phyloP scores from a whole-genome alignment of 257 asterid species.

The Solanum chaucha region DNA sequence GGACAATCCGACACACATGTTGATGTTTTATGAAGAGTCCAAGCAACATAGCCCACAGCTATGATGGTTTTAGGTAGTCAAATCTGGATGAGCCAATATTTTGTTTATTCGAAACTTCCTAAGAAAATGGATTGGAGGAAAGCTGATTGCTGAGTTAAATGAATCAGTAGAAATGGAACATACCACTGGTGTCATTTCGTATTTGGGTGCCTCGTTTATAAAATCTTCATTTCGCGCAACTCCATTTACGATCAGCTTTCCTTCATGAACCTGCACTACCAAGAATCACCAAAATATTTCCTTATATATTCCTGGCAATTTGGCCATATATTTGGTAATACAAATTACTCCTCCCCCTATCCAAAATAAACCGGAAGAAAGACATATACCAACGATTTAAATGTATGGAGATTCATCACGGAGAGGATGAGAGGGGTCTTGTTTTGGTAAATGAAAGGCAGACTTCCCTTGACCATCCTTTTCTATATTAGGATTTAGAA shows the following conservation, averaged over 20 bases:
- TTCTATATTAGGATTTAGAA: background rate
- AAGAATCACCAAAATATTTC: background rate
- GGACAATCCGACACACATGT: background rate
- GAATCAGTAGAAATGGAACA: background rate
- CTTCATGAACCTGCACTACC: constrained; percentile 6
- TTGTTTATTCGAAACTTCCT: background rate
- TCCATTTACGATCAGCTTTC: constrained; percentile 8
- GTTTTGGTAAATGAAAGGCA: background rate
- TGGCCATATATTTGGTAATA: background rate
- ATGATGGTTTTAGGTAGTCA: background rate
- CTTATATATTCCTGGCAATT: background rate
- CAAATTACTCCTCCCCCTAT: background rate
- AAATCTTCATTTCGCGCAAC: constrained; percentile 2
- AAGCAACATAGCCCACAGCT: background rate
- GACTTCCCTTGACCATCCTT: no score
- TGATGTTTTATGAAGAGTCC: background rate
- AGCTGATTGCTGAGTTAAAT: background rate
- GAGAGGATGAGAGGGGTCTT: no score
- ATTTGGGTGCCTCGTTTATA: constrained; percentile 5
- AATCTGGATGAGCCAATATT: background rate
- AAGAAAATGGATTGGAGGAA: background rate
- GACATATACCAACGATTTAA: background rate
- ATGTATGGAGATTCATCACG: background rate
- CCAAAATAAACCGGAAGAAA: background rate
- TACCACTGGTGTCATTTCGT: constrained; percentile 15